Evolutionary conservation across 2,329 filamentous ascomycete species (phyloP), one percentile per base, ranked within the genome.

Genomic region (Fusarium nisikadoi): DNA sequence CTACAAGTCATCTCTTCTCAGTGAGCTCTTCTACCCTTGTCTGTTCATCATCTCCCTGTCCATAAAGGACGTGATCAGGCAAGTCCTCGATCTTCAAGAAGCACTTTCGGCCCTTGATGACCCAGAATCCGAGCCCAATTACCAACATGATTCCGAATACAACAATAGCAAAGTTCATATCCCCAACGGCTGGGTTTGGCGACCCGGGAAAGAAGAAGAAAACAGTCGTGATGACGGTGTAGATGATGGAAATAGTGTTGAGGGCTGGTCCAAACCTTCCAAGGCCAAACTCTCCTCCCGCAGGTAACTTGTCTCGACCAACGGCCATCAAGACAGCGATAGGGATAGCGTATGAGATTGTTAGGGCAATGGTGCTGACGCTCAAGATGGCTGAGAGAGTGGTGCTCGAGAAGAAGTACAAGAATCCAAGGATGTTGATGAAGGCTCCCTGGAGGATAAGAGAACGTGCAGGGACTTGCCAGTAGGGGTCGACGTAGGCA

Each of bases 141-240:
- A 87, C 78, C 29, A 88, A 62, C 85, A 88, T 86, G 10, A 88
- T 80, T 1, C 85, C 87, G 72, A 88, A 88, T 0, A 88, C 86
- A 1, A 83, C 86, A 72, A 88, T 87, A 4, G 87, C 87, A 70
- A 84, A 88, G 73, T 88, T 88, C 86, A 88, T 88, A 67, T 88
- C 85, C 9, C 78, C 79, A 0, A 80, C 66, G 0, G 80, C 71
- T 1, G 86, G 86, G 57, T 82, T 82, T 0, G 86, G 86, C 1
- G 65, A 67, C 1, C 78, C 78, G 0, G 86, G 86, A 70, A 88
- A 88, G 71, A 88, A 85, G 81, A 88, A 88, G 74, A 88, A 87
- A 17, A 88, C 80, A 1, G 86, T 86, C 0, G 86, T 87, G 59
- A 88, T 78, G 63, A 76, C 73, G 65, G 86, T 87, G 75, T 88